Conservation (phyloP, 768 basidiomycete genomes). For the Trametes elegans region DNA sequence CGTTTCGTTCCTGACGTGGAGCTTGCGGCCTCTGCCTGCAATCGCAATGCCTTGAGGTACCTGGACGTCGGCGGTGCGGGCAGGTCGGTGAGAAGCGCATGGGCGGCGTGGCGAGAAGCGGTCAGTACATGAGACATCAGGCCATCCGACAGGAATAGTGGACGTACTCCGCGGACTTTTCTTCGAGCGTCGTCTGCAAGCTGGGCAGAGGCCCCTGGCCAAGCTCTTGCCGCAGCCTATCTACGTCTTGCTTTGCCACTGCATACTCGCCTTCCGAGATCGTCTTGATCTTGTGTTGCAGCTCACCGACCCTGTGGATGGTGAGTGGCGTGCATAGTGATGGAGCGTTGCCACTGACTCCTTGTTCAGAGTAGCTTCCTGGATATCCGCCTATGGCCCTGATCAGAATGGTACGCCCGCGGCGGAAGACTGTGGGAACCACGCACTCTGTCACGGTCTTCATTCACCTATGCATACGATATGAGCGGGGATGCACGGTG, state of each 20-base stretch:
- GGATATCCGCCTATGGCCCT: constrained; percentile 55
- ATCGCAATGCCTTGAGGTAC: constrained; percentile 33
- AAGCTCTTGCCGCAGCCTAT: constrained; percentile 69
- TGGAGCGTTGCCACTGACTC: constrained; percentile 48
- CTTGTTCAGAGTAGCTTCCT: constrained; percentile 62
- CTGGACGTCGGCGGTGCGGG: constrained; percentile 15
- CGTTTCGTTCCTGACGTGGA: constrained; percentile 21
- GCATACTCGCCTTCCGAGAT: constrained; percentile 79
- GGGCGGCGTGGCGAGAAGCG: neutral
- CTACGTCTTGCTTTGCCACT: constrained; percentile 72
- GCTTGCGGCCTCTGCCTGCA: constrained; percentile 24
- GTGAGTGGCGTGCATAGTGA: neutral
- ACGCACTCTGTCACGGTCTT: constrained; percentile 71
- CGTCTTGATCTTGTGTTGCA: constrained; percentile 60
- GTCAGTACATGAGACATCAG: neutral
- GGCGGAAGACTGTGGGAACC: constrained; percentile 5
- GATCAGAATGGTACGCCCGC: constrained; percentile 1
- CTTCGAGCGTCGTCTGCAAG: constrained; percentile 71
- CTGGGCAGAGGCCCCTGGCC: constrained; percentile 73
- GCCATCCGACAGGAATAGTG: neutral
- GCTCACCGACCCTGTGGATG: constrained; percentile 54
- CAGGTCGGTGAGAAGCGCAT: constrained; percentile 3
- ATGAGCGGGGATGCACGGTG: constrained; percentile 7
- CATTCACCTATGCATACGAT: constrained; percentile 55
- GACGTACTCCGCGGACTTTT: constrained; percentile 56